Evolutionary conservation across 306 rosid species (phyloP).

Genomic region (Vicia faba): DNA sequence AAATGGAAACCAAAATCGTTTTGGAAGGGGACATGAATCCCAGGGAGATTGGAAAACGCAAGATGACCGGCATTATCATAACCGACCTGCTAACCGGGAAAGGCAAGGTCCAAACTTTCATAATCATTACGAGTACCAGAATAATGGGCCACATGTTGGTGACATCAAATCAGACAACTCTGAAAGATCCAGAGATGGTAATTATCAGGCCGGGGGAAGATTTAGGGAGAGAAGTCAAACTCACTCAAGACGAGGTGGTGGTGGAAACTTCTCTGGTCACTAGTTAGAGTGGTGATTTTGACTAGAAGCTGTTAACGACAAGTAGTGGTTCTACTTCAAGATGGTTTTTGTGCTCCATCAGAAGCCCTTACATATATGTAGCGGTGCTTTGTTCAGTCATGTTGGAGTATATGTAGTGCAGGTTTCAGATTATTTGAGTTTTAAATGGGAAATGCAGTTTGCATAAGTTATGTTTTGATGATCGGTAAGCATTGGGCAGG

Average conservation of each 20-base stretch:
- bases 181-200: constrained; percentile 61
- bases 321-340: constrained; percentile 36
- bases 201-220: constrained; percentile 51
- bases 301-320: constrained; percentile 50
- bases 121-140: constrained; percentile 78
- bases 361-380: constrained; percentile 38
- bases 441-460: constrained; percentile 30
- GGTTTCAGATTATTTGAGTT: constrained; percentile 19
- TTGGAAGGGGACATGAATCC: constrained; percentile 67
- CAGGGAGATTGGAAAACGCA: constrained; percentile 71
- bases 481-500: constrained; percentile 40
- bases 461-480: constrained; percentile 39
- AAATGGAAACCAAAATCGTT: constrained; percentile 69
- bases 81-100: constrained; percentile 57
- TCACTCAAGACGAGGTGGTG: constrained; percentile 79
- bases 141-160: constrained; percentile 67
- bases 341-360: constrained; percentile 38
- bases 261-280: constrained; percentile 66
- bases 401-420: constrained; percentile 45
- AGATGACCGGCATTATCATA: constrained; percentile 56
- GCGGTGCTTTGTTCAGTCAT: constrained; percentile 34
- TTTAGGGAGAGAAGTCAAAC: constrained; percentile 73
- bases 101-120: constrained; percentile 65
- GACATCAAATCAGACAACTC: constrained; percentile 43
- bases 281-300: constrained; percentile 51